Conservation (phyloP, 1,284 basidiomycete species). For the Cerioporus squamosus region DNA sequence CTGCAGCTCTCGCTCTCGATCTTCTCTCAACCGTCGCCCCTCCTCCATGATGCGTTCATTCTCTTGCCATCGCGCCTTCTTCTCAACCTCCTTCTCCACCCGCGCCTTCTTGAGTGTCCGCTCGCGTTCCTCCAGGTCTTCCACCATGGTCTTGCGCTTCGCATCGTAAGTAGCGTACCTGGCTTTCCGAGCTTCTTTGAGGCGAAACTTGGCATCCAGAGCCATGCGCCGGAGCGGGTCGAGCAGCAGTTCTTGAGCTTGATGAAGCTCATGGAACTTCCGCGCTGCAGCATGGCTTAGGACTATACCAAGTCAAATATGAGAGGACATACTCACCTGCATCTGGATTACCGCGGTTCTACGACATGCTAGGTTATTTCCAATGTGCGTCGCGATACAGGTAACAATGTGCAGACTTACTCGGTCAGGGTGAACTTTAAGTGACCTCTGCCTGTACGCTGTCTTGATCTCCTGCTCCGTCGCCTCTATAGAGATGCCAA, state of each 20-base stretch:
- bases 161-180: conserved; percentile 78
- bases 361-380: conserved; percentile 23
- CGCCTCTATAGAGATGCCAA: conserved; percentile 69
- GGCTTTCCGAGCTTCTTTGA: conserved; percentile 72
- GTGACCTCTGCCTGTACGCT: conserved; percentile 81
- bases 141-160: conserved; percentile 81
- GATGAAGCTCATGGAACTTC: conserved; percentile 88
- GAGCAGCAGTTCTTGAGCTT: conserved; percentile 84
- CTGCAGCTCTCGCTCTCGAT: conserved; percentile 59
- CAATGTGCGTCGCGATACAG: conserved; percentile 10
- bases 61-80: conserved; percentile 61
- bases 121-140: conserved; percentile 86
- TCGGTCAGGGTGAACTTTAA: conserved; percentile 90
- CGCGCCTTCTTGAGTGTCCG: conserved; percentile 78
- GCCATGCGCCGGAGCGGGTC: conserved; percentile 85
- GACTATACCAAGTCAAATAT: background rate
- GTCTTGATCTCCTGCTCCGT: conserved; percentile 85
- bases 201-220: conserved; percentile 78
- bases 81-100: conserved; percentile 62
- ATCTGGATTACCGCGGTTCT: conserved; percentile 83
- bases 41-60: conserved; percentile 81
- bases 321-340: conserved; percentile 52
- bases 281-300: conserved; percentile 47
- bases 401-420: conserved; percentile 47
- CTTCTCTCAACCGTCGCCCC: conserved; percentile 73